phyloP scores from a whole-genome alignment of 2,329 filamentous ascomycete species.

The Alternaria arbusti region DNA sequence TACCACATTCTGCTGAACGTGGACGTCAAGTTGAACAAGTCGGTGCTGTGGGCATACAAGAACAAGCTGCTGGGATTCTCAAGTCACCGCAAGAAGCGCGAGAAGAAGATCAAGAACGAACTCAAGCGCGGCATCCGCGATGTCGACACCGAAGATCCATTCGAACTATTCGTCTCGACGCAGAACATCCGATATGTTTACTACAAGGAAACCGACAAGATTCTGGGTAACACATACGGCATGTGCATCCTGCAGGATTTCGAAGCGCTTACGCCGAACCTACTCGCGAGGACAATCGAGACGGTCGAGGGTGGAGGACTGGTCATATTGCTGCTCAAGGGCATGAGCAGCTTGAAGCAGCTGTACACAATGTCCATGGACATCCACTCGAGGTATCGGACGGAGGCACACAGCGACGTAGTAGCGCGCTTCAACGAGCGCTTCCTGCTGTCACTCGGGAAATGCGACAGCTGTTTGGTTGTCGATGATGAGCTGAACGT shows the following conservation, averaged over 20 bases:
- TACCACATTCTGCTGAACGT: slow-evolving; percentile 92
- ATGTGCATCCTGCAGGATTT: slow-evolving; percentile 99
- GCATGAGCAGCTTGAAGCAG: slow-evolving; percentile 96
- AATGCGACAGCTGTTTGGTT: slow-evolving; percentile 91
- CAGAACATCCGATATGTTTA: slow-evolving; percentile 99
- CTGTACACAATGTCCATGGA: slow-evolving; percentile 98
- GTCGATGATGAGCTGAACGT: slow-evolving; percentile 99
- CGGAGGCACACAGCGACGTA: slow-evolving; percentile 94
- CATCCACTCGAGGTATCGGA: slow-evolving; percentile 93
- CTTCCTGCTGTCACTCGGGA: slow-evolving; percentile 93
- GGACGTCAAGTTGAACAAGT: slow-evolving; percentile 94
- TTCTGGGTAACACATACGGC: slow-evolving; percentile 95
- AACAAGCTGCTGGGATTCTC: slow-evolving; percentile 95
- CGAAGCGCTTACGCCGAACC: slow-evolving; percentile 95
- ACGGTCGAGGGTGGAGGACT: slow-evolving; percentile 96
- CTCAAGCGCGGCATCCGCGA: slow-evolving; percentile 94
- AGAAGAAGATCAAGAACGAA: slow-evolving; percentile 97
- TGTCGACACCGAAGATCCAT: slow-evolving; percentile 89
- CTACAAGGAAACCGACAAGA: slow-evolving; percentile 99
- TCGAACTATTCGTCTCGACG: slow-evolving; percentile 95
- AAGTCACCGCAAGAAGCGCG: slow-evolving; percentile 93
- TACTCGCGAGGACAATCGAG: slow-evolving; percentile 92
- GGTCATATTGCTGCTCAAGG: slow-evolving; percentile 88
- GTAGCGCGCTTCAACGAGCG: slow-evolving; percentile 97
- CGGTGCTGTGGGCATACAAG: slow-evolving; percentile 98